A percentile compares a stretch with the other conserved stretches of the same genome.
These are phyloP conservation scores for Nakaseomyces glabratus DNA, from an alignment of 1,139 yeast genomes.

Conservation along the genomic window DNA sequence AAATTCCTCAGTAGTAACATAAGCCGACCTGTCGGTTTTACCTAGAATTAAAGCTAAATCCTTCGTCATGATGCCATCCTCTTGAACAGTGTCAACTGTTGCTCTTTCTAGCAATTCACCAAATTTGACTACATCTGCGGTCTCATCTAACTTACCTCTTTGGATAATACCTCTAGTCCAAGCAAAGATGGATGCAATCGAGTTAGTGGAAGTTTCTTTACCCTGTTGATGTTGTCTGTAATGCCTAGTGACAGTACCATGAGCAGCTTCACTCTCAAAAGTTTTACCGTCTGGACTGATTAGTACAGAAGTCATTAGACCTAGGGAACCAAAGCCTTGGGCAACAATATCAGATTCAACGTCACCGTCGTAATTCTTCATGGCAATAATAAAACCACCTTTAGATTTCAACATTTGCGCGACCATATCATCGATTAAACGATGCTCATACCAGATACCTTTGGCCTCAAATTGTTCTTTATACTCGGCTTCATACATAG, in stretches of 20 bases:
- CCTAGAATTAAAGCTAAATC: conserved; percentile 85
- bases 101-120: conserved; percentile 72
- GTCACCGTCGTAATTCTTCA: conserved; percentile 95
- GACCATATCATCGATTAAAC: conserved; percentile 94
- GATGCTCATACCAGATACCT: conserved; percentile 89
- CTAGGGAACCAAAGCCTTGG: conserved; percentile 92
- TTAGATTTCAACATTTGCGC: conserved; percentile 93
- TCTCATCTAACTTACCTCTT: conserved; percentile 78
- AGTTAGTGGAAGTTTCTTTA: conserved; percentile 92
- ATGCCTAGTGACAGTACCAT: conserved; percentile 94
- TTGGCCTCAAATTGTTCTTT: conserved; percentile 57
- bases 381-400: conserved; percentile 89
- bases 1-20: conserved; percentile 84
- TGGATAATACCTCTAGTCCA: conserved; percentile 88
- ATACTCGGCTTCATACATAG: conserved; percentile 61
- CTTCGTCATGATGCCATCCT: conserved; percentile 87
- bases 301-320: conserved; percentile 89
- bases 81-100: conserved; percentile 73
- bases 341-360: conserved; percentile 95
- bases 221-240: conserved; percentile 90
- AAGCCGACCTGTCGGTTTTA: conserved; percentile 64
- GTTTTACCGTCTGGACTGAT: conserved; percentile 92
- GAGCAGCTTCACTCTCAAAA: conserved; percentile 93
- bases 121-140: conserved; percentile 73
- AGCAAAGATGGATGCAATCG: conserved; percentile 91